Evolutionary conservation across 1,284 basidiomycete genomes (phyloP).

Genomic region (Spongispora temasekensis): DNA sequence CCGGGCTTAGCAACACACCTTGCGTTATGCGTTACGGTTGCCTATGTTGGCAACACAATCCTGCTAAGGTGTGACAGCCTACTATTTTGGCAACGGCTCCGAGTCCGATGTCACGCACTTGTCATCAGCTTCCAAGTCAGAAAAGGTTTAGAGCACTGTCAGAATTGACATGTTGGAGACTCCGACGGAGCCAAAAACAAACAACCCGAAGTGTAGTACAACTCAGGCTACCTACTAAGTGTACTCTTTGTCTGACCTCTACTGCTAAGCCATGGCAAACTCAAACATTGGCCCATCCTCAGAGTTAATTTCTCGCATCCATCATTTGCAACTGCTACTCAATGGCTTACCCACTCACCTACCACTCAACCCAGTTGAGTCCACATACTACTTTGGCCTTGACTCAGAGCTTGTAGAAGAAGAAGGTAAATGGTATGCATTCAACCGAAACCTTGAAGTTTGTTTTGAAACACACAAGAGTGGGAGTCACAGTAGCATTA

Average conservation of each 20-base stretch:
- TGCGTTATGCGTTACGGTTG: not conserved
- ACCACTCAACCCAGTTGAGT: too few species aligned
- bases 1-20: not conserved
- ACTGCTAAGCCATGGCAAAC: not conserved
- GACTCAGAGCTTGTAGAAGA: not conserved
- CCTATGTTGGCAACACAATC: not conserved
- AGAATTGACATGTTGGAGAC: not conserved
- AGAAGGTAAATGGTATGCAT: not conserved
- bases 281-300: not conserved
- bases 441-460: not conserved
- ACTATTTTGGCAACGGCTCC: not conserved
- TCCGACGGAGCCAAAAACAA: too few species aligned
- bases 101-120: not conserved
- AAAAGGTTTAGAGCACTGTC: not conserved
- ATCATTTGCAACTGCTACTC: not conserved
- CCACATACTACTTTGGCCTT: too few species aligned
- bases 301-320: slow-evolving; percentile 1
- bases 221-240: not conserved
- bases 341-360: not conserved
- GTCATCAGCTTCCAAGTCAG: not conserved
- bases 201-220: too few species aligned
- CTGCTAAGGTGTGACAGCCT: not conserved
- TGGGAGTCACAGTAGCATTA: not conserved
- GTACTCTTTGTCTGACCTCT: too few species aligned
- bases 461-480: not conserved